phyloP scores from a whole-genome alignment of 2,329 filamentous ascomycete species.

The Diaporthe eres region DNA sequence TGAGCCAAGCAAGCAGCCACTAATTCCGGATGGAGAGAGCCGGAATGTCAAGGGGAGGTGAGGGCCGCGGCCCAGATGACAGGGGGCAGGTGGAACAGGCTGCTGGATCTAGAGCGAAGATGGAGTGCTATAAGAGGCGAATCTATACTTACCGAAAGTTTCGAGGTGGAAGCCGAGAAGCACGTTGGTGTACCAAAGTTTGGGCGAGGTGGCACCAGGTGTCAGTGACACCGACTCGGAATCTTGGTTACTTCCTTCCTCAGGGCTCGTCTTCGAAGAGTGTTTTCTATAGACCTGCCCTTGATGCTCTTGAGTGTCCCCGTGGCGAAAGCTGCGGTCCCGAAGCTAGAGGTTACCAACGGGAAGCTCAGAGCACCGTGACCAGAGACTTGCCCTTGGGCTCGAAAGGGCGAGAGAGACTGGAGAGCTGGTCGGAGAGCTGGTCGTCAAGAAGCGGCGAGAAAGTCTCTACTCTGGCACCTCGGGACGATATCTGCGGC shows the following conservation, averaged over 20 bases:
- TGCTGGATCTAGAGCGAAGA: constrained; percentile 17
- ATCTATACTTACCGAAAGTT: constrained; percentile 30
- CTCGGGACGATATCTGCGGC: not conserved
- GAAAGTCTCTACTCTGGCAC: not conserved
- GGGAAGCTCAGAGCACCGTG: not conserved
- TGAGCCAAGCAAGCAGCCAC: constrained; percentile 12
- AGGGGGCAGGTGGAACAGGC: constrained; percentile 27
- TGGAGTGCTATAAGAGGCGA: constrained; percentile 25
- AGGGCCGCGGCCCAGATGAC: constrained; percentile 28
- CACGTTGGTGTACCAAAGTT: constrained; percentile 34
- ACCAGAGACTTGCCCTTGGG: not conserved
- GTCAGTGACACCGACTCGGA: constrained; percentile 20
- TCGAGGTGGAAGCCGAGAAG: constrained; percentile 24
- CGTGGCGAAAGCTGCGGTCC: no score
- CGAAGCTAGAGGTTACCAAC: not conserved
- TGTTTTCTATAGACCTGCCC: not conserved
- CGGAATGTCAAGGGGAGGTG: constrained; percentile 22
- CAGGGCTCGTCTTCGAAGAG: not conserved
- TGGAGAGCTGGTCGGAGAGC: not conserved
- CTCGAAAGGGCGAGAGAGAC: not conserved
- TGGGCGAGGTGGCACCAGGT: constrained; percentile 12
- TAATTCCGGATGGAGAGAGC: constrained; percentile 34
- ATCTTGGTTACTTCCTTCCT: not conserved
- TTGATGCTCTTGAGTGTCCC: not conserved
- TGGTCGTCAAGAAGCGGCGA: not conserved